phyloP scores from a whole-genome alignment of 148 eudicot species.

The Gaultheria prostrata region DNA sequence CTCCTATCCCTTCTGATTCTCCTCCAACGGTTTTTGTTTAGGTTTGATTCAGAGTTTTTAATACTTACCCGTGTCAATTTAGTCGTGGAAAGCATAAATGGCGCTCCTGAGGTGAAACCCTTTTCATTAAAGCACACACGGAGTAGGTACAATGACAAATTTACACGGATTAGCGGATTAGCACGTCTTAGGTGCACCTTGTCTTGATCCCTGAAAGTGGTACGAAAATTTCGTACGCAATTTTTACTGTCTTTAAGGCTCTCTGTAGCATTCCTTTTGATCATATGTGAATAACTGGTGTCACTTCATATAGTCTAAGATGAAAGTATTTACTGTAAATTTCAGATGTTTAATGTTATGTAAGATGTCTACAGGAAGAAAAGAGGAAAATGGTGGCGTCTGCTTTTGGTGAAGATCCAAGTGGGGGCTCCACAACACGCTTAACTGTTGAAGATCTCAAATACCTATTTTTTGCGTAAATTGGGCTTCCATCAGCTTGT shows the following conservation, averaged over 20 bases:
- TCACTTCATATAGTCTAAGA: background rate
- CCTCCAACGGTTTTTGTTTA: too few species aligned
- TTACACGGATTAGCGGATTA: background rate
- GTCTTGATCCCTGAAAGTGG: background rate
- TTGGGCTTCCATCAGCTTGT: background rate
- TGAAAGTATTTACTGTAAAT: background rate
- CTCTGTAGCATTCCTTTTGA: background rate
- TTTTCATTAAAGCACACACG: background rate
- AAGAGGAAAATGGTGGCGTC: constrained; percentile 98
- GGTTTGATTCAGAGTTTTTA: too few species aligned
- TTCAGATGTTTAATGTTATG: background rate
- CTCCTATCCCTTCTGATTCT: too few species aligned
- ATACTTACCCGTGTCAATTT: too few species aligned
- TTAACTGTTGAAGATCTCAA: constrained; percentile 76
- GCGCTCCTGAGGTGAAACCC: background rate
- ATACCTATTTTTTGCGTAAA: constrained; percentile 53
- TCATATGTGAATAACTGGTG: background rate
- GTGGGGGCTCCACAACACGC: constrained; percentile 63
- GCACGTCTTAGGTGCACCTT: background rate
- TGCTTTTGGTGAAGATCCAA: constrained; percentile 91
- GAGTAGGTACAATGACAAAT: background rate
- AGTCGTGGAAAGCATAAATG: too few species aligned
- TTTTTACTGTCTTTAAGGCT: background rate
- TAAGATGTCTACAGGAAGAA: constrained; percentile 63
- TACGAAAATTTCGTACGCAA: background rate